Evolutionary conservation across 768 basidiomycete species (phyloP), one percentile per base, ranked within the genome.

Genomic region (Kwoniella bestiolae): DNA sequence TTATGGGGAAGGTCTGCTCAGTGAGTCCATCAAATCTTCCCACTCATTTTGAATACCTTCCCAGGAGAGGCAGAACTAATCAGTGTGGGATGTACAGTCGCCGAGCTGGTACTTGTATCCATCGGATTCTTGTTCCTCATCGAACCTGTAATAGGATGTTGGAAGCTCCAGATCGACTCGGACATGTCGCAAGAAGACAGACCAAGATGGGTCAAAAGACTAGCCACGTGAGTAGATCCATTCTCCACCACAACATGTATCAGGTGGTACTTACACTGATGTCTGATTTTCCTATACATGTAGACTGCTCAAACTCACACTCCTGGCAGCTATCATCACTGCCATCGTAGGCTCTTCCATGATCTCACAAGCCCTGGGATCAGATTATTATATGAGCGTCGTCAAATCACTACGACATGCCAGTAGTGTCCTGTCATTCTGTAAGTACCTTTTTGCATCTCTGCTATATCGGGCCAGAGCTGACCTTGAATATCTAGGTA

Each of bases 111-210:
- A 28, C 45, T 74, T 11, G 59, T 72, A 3, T 63, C 64, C 25
- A 45, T 70, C 26, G 73, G 73, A 29, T 70, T 53, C 60, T 31
- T 74, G 25, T 70, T 74, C 68, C 66, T 74, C 26, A 55, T 74
- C 29, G 68, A 72, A 5, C 70, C 73, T 14, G 34, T 63, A 26
- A 46, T 67, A 6, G 53, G 18, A 25, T 58, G 65, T 21, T 74
- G 68, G 68, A 65, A 66, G 38, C 50, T 49, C 6, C 49, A 62
- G 25, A 35, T 74, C 29, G 58, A 34, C 25, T 53, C 60, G 2
- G 41, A 53, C 45, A 29, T 63, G 56, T 18, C 58, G 3, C 47
- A 50, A 31, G 57, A 66, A 5, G 52, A 60, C 3, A 26, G 29
- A n/a, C 68, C 68, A n/a, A 8, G n/a, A 8, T 73, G 71, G 71